These are phyloP conservation scores for Glutinoglossum americanum DNA, from an alignment of 495 filamentous ascomycete species.

Conservation along the genomic window DNA sequence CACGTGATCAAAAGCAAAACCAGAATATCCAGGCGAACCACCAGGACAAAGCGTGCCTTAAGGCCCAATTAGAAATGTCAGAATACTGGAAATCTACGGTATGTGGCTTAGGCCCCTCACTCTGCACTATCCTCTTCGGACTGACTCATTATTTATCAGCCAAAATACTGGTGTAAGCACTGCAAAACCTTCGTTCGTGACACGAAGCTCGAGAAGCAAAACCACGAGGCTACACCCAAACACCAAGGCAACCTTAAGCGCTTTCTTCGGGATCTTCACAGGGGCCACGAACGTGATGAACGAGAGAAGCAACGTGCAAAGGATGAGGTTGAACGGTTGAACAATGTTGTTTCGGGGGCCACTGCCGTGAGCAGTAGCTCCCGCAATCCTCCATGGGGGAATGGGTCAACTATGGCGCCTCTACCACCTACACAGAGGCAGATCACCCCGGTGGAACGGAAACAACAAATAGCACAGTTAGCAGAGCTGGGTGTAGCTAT, in stretches of 20 bases:
- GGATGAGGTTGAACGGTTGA: conserved; percentile 67
- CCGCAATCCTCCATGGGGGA: conserved; percentile 7
- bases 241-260: conserved; percentile 83
- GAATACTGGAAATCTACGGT: conserved; percentile 99
- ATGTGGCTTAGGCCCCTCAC: conserved; percentile 10
- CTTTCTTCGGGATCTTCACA: conserved; percentile 71
- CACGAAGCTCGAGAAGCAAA: conserved; percentile 67
- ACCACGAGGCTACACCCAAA: conserved; percentile 75
- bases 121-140: background rate
- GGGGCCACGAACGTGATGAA: conserved; percentile 52
- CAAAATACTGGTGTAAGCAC: conserved; percentile 95
- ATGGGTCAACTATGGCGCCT: conserved; percentile 6
- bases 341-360: conserved; percentile 41
- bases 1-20: background rate
- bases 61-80: conserved; percentile 38
- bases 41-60: too few species aligned
- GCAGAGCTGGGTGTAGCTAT: conserved; percentile 71
- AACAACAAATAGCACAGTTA: conserved; percentile 67
- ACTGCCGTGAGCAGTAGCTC: conserved; percentile 10
- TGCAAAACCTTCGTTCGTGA: conserved; percentile 82
- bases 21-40: too few species aligned
- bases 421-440: conserved; percentile 14
- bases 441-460: conserved; percentile 45
- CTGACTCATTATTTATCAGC: conserved; percentile 20
- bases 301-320: conserved; percentile 64